A percentile compares a stretch with the other conserved stretches of the same genome.
phyloP scores from a whole-genome alignment of 2,329 filamentous ascomycete genomes.

The Ceratocystis destructans region DNA sequence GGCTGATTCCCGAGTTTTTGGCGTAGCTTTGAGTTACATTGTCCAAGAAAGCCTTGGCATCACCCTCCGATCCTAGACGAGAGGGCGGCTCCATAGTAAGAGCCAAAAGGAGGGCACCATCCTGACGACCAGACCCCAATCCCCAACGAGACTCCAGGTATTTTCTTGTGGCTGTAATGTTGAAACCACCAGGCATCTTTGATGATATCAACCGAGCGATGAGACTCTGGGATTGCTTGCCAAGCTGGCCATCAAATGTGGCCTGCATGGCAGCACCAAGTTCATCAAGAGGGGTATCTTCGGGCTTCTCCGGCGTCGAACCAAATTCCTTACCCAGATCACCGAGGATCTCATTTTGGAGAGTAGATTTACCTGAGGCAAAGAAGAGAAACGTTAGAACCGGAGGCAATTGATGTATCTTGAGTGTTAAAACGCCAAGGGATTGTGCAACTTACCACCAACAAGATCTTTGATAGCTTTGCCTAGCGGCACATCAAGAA shows the following conservation, averaged over 20 bases:
- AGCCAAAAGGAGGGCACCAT: constrained; percentile 74
- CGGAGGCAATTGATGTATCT: neutral
- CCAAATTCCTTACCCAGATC: constrained; percentile 97
- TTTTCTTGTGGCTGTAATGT: constrained; percentile 90
- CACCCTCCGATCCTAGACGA: constrained; percentile 75
- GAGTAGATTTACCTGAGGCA: constrained; percentile 74
- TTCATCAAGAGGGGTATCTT: constrained; percentile 93
- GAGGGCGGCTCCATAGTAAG: constrained; percentile 85
- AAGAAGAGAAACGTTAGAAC: constrained; percentile 2
- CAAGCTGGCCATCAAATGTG: constrained; percentile 96
- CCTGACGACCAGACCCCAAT: constrained; percentile 70
- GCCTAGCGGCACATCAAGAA: constrained; percentile 75
- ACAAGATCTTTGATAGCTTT: constrained; percentile 99
- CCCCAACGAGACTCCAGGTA: constrained; percentile 93
- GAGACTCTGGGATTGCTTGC: constrained; percentile 87
- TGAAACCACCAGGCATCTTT: constrained; percentile 99
- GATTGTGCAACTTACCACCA: constrained; percentile 53
- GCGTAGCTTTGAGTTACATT: constrained; percentile 84
- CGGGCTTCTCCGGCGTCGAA: constrained; percentile 93
- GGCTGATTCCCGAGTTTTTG: constrained; percentile 62
- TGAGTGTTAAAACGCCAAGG: no score
- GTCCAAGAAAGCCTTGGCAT: constrained; percentile 88
- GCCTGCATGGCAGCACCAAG: constrained; percentile 89
- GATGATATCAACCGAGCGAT: constrained; percentile 92
- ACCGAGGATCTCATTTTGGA: constrained; percentile 97